A percentile compares a stretch with the other conserved stretches of the same genome.
phyloP scores from a whole-genome alignment of 2,329 filamentous ascomycete species.

The Diaporthe australafricana region DNA sequence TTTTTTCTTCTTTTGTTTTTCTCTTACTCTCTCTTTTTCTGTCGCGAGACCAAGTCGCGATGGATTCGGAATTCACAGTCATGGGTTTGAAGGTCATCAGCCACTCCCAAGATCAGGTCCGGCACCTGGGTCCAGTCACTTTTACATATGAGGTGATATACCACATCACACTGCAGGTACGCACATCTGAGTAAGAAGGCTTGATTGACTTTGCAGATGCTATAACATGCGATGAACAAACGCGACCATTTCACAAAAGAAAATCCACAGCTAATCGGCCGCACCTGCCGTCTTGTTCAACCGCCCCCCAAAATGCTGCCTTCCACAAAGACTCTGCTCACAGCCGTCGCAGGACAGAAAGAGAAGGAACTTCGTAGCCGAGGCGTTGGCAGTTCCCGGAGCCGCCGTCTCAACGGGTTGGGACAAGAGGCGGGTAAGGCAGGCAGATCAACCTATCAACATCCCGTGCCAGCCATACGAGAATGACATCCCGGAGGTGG shows the following conservation, averaged over 20 bases:
- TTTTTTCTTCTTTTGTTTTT: not conserved
- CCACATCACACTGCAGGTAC: not conserved
- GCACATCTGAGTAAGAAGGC: not conserved
- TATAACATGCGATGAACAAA: conserved; percentile 23
- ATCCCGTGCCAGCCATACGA: not conserved
- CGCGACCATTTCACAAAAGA: not conserved
- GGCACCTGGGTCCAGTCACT: not conserved
- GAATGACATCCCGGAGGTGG: not conserved
- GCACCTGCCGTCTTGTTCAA: not conserved
- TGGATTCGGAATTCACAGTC: no score
- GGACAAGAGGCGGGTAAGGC: not conserved
- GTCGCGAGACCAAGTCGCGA: not conserved
- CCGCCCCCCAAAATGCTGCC: not conserved
- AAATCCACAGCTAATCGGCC: not conserved
- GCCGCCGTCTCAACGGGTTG: no score
- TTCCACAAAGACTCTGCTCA: not conserved
- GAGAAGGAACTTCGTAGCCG: not conserved
- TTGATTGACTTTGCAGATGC: conserved; percentile 28
- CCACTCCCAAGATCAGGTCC: no score
- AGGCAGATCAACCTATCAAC: conserved; percentile 14
- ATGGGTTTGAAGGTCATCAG: not conserved
- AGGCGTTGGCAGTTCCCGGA: not conserved
- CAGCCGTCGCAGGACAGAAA: not conserved
- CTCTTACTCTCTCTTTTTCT: not conserved
- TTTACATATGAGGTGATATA: not conserved